Conservation (phyloP, 495 filamentous ascomycete species). For the Xylaria cubensis region DNA sequence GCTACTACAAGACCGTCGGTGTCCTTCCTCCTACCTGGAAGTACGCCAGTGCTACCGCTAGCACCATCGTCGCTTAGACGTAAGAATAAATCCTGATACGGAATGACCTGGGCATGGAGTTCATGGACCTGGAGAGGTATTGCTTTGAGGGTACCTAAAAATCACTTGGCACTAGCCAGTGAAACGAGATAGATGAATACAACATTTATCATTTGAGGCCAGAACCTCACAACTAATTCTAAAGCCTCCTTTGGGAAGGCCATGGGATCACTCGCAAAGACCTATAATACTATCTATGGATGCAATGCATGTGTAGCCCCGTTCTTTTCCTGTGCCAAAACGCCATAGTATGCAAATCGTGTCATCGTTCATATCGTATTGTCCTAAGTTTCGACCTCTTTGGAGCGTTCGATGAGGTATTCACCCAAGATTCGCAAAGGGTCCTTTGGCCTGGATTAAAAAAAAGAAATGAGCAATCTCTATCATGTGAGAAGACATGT, state of each 20-base stretch:
- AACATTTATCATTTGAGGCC: slow-evolving; percentile 31
- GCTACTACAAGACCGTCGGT: slow-evolving; percentile 68
- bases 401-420: slow-evolving; percentile 81
- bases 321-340: slow-evolving; percentile 31
- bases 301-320: slow-evolving; percentile 22
- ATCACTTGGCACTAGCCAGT: slow-evolving; percentile 31
- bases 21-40: slow-evolving; percentile 98
- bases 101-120: slow-evolving; percentile 40
- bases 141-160: slow-evolving; percentile 37
- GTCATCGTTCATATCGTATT: slow-evolving; percentile 9
- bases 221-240: slow-evolving; percentile 29
- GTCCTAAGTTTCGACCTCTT: slow-evolving; percentile 65
- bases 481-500: not conserved
- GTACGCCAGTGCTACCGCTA: slow-evolving; percentile 79
- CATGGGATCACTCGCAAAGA: slow-evolving; percentile 36
- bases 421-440: slow-evolving; percentile 86
- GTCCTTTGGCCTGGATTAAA: slow-evolving; percentile 70
- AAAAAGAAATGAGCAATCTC: slow-evolving; percentile 7
- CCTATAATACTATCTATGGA: slow-evolving; percentile 25
- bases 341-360: slow-evolving; percentile 31
- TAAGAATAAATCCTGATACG: slow-evolving; percentile 33
- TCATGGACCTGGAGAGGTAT: slow-evolving; percentile 40
- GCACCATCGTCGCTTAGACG: slow-evolving; percentile 69
- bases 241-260: slow-evolving; percentile 23
- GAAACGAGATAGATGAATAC: slow-evolving; percentile 36